These are phyloP conservation scores for Syzygium aqueum DNA, from an alignment of 345 rosid species.

Conservation along the genomic window DNA sequence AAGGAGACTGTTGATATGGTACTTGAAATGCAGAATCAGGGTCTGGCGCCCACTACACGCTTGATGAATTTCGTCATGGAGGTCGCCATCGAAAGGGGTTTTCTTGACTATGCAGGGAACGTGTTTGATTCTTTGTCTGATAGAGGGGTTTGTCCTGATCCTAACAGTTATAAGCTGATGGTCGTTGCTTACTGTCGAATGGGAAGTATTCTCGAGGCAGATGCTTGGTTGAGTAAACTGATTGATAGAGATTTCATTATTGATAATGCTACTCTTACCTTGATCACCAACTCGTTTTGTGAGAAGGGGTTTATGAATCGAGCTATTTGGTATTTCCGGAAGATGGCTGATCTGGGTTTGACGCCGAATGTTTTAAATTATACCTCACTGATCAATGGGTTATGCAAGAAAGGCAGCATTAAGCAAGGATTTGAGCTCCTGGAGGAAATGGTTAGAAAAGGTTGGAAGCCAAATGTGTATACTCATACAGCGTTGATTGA, in stretches of 20 bases:
- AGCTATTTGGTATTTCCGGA: constrained; percentile 61
- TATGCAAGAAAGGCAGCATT: constrained; percentile 75
- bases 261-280: constrained; percentile 67
- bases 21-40: constrained; percentile 70
- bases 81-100: constrained; percentile 34
- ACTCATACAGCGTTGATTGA: constrained; percentile 74
- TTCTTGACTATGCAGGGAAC: constrained; percentile 47
- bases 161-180: constrained; percentile 49
- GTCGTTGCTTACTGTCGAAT: constrained; percentile 46
- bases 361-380: constrained; percentile 72
- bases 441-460: constrained; percentile 75
- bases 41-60: constrained; percentile 26
- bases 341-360: constrained; percentile 50
- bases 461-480: constrained; percentile 81
- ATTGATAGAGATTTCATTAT: constrained; percentile 46
- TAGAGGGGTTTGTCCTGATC: constrained; percentile 58
- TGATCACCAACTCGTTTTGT: constrained; percentile 42
- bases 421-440: constrained; percentile 82
- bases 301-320: constrained; percentile 51
- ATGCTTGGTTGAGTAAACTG: constrained; percentile 67
- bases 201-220: constrained; percentile 53
- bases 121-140: constrained; percentile 71
- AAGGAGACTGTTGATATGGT: constrained; percentile 62
- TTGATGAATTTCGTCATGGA: constrained; percentile 43
- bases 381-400: constrained; percentile 64